These are phyloP conservation scores for Kodamaea kaohsiungensis DNA, from an alignment of 805 yeast species.

Conservation along the genomic window DNA sequence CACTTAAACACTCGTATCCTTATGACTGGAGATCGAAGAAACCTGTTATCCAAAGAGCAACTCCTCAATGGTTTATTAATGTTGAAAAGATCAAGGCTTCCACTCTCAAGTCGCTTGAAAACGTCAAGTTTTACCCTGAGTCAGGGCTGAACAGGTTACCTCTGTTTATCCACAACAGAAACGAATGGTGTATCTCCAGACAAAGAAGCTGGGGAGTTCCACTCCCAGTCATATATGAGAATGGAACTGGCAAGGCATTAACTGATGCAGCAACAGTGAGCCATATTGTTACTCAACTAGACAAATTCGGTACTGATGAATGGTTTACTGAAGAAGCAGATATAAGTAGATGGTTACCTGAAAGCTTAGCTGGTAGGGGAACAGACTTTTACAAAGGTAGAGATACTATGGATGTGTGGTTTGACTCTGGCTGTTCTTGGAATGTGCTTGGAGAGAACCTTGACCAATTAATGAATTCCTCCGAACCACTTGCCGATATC, in stretches of 20 bases:
- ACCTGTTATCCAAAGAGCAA: conserved; percentile 92
- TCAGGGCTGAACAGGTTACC: conserved; percentile 68
- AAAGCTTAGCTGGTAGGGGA: conserved; percentile 37
- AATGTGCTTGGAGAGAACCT: conserved; percentile 50
- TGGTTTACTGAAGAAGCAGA: conserved; percentile 71
- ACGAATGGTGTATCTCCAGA: conserved; percentile 97
- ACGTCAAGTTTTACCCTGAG: conserved; percentile 73
- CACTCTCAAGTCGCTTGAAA: conserved; percentile 59
- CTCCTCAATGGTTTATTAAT: conserved; percentile 97
- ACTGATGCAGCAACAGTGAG: conserved; percentile 56
- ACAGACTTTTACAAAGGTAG: conserved; percentile 58
- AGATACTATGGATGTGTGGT: conserved; percentile 99
- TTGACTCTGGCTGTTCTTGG: conserved; percentile 97
- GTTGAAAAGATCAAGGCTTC: conserved; percentile 67
- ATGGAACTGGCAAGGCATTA: conserved; percentile 62
- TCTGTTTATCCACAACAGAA: conserved; percentile 73
- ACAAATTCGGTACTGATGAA: conserved; percentile 62
- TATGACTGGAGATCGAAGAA: conserved; percentile 97
- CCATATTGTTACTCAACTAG: conserved; percentile 58
- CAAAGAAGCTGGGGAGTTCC: conserved; percentile 99
- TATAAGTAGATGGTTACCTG: conserved; percentile 75
- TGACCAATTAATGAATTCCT: conserved; percentile 29
- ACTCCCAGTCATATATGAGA: conserved; percentile 74
- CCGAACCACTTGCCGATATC: conserved; percentile 59
- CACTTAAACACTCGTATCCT: conserved; percentile 82